phyloP scores from a whole-genome alignment of 225 moss, liverwort and hornwort genomes.

The Asterella californica region DNA sequence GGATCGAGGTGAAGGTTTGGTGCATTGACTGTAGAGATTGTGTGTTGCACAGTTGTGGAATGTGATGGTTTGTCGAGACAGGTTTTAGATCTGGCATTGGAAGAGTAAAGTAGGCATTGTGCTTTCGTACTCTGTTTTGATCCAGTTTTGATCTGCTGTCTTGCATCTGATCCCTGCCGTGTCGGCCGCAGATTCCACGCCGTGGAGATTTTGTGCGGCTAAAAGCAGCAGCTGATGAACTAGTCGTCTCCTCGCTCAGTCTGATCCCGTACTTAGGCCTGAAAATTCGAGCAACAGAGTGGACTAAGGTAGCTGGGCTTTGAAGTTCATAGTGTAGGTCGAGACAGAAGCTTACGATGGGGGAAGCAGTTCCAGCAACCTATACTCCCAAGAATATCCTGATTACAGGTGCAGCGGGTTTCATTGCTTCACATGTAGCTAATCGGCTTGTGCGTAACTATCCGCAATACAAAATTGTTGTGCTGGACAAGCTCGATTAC shows the following conservation, averaged over 20 bases:
- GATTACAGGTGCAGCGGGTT: constrained; percentile 46
- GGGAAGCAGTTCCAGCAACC: constrained; percentile 33
- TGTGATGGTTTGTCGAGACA: not conserved
- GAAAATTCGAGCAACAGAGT: not conserved
- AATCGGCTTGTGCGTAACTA: constrained; percentile 44
- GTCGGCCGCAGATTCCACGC: not conserved
- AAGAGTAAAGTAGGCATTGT: not conserved
- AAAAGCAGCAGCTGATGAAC: not conserved
- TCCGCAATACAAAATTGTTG: constrained; percentile 43
- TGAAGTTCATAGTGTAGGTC: not conserved
- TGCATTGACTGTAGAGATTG: not conserved
- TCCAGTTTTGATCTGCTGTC: not conserved
- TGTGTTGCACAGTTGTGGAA: not conserved
- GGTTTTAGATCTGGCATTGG: not conserved
- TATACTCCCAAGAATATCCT: constrained; percentile 44
- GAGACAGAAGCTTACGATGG: constrained; percentile 26
- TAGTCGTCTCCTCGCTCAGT: not conserved
- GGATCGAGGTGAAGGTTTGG: not conserved
- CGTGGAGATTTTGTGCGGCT: not conserved
- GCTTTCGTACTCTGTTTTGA: not conserved
- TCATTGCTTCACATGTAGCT: constrained; percentile 44
- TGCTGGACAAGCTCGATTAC: constrained; percentile 49
- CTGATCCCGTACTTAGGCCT: not conserved
- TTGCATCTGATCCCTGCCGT: not conserved
- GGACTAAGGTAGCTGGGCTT: not conserved